Conservation (phyloP, 2,329 filamentous ascomycete species). For the Cadophora sp. region DNA sequence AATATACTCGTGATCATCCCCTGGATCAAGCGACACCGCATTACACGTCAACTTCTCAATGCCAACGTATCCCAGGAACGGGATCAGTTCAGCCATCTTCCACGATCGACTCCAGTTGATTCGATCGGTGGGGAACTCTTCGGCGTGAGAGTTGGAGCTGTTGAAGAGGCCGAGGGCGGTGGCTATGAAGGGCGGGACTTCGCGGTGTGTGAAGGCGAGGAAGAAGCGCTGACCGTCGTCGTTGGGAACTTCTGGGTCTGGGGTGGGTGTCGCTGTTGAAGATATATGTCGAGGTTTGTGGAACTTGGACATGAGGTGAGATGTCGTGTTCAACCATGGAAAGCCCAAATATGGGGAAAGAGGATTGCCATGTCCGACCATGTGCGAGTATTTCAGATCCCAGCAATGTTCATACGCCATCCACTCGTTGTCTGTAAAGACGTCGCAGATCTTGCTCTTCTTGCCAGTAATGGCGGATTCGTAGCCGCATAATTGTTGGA, state of each 20-base stretch:
- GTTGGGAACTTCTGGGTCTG: constrained; percentile 27
- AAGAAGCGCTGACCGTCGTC: constrained; percentile 62
- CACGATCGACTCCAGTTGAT: constrained; percentile 70
- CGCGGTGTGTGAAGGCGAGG: constrained; percentile 73
- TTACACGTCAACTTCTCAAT: constrained; percentile 69
- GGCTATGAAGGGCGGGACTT: constrained; percentile 69
- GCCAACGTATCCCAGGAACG: constrained; percentile 70
- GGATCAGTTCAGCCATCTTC: constrained; percentile 67
- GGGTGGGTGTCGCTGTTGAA: background rate
- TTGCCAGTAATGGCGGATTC: constrained; percentile 68
- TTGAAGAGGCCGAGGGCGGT: constrained; percentile 75
- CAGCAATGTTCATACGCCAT: constrained; percentile 71
- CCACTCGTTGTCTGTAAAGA: constrained; percentile 68
- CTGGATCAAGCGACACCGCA: constrained; percentile 58
- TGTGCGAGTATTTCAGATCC: constrained; percentile 69
- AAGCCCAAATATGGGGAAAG: constrained; percentile 65
- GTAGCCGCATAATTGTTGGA: constrained; percentile 71
- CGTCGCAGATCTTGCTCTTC: constrained; percentile 65
- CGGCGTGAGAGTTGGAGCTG: constrained; percentile 66
- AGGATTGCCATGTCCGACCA: constrained; percentile 67
- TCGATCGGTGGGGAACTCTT: constrained; percentile 67
- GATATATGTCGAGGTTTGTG: constrained; percentile 30
- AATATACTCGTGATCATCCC: constrained; percentile 56
- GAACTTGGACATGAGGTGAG: constrained; percentile 51
- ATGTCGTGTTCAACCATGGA: constrained; percentile 71